Evolutionary conservation across 331 rosid genomes (phyloP).

Genomic region (Pyrus hybrid): DNA sequence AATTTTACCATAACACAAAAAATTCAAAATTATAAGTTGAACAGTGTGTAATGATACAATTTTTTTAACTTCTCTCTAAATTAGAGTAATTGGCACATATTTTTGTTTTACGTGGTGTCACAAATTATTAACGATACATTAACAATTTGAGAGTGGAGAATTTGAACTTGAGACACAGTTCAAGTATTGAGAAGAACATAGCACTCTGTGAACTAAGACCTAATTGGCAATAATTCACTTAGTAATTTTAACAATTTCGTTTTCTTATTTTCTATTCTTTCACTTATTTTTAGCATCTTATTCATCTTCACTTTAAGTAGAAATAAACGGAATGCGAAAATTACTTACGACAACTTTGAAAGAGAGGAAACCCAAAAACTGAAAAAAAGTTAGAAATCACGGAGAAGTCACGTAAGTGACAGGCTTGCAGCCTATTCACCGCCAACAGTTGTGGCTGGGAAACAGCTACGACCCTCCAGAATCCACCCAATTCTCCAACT

Average conservation of each 20-base stretch:
- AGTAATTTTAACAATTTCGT: neutral
- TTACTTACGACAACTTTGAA: neutral
- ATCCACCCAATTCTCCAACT: neutral
- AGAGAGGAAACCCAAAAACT: neutral
- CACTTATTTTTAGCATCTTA: rapidly evolving
- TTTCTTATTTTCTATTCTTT: too few species aligned
- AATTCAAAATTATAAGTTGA: too few species aligned
- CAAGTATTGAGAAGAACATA: neutral
- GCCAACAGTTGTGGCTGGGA: neutral
- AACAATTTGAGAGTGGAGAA: too few species aligned
- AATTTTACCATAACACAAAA: neutral
- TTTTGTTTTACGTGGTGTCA: too few species aligned
- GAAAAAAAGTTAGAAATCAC: neutral
- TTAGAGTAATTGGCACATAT: neutral
- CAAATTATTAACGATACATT: neutral
- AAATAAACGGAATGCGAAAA: neutral
- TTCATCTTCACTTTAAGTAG: too few species aligned
- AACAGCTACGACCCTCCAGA: too few species aligned
- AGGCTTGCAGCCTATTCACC: too few species aligned
- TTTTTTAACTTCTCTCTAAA: too few species aligned
- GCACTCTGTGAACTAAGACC: neutral
- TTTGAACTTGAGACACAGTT: neutral
- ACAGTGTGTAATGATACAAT: neutral
- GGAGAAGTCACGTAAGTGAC: neutral
- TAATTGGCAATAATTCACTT: neutral